Conservation (phyloP, 2,329 filamentous ascomycete genomes). For the Emmonsia crescens region DNA sequence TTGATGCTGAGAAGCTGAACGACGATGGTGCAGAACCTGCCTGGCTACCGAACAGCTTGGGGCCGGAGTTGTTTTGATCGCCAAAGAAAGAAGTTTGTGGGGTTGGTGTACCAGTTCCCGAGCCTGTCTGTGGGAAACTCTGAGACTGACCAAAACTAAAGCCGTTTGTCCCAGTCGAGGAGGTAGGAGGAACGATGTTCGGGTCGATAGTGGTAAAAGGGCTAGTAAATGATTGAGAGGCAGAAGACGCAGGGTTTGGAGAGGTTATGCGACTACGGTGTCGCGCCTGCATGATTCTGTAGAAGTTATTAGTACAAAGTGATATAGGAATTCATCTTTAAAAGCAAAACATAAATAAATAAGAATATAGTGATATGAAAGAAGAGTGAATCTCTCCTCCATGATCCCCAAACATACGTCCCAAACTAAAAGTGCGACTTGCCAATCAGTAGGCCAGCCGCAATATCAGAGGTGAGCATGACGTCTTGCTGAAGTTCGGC, state of each 20-base stretch:
- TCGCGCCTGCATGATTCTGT: constrained; percentile 24
- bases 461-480: background rate
- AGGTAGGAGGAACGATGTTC: constrained; percentile 20
- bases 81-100: constrained; percentile 22
- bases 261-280: constrained; percentile 19
- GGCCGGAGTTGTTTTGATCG: constrained; percentile 14
- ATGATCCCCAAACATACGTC: background rate
- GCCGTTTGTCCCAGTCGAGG: constrained; percentile 17
- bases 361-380: background rate
- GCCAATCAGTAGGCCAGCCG: background rate
- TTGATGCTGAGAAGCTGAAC: constrained; percentile 24
- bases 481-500: background rate
- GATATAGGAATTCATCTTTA: background rate
- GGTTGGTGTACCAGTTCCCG: constrained; percentile 15
- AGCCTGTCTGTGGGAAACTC: constrained; percentile 23
- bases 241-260: constrained; percentile 9
- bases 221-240: constrained; percentile 16
- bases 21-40: constrained; percentile 17
- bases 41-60: constrained; percentile 10
- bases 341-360: background rate
- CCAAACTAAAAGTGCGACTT: background rate
- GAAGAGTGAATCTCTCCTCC: background rate
- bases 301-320: constrained; percentile 3
- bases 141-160: constrained; percentile 28
- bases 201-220: constrained; percentile 23